phyloP scores from a whole-genome alignment of 2,329 filamentous ascomycete species.

The Trichophyton mentagrophytes region DNA sequence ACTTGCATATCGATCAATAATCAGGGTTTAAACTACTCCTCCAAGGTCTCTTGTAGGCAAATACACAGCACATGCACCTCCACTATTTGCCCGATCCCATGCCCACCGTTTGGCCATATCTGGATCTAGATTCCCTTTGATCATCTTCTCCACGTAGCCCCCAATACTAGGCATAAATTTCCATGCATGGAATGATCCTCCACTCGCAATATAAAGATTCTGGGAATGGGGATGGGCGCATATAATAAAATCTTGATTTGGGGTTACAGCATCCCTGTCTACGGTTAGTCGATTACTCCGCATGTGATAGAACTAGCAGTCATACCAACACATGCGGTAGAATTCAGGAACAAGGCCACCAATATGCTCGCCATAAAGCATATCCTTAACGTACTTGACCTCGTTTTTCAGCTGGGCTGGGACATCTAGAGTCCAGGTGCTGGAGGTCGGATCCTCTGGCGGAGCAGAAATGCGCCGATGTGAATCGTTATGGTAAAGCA shows the following conservation, averaged over 20 bases:
- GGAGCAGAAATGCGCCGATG: conserved; percentile 5
- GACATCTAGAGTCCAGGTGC: conserved; percentile 4
- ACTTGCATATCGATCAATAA: neutral
- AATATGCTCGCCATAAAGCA: conserved; percentile 3
- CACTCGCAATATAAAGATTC: conserved; percentile 37
- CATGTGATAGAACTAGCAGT: neutral
- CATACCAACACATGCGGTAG: conserved; percentile 8
- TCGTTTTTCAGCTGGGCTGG: conserved; percentile 5
- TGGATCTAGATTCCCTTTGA: conserved; percentile 27
- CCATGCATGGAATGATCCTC: conserved; percentile 42
- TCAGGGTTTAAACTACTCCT: neutral
- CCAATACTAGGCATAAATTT: conserved; percentile 43
- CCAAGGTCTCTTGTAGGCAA: conserved; percentile 6
- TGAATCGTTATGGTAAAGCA: neutral
- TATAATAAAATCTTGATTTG: conserved; percentile 43
- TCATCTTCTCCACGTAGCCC: conserved; percentile 36
- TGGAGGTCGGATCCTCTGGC: neutral
- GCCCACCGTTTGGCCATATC: conserved; percentile 3
- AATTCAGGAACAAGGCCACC: neutral
- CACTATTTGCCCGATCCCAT: conserved; percentile 7
- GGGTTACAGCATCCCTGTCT: conserved; percentile 40
- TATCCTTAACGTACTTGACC: neutral
- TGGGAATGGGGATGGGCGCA: conserved; percentile 35
- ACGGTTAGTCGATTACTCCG: neutral
- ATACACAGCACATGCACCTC: conserved; percentile 4